Percentiles rank a stretch among this genome's conserved stretches.
Conservation (phyloP, 345 rosid genomes). For the Camelina laxa region DNA sequence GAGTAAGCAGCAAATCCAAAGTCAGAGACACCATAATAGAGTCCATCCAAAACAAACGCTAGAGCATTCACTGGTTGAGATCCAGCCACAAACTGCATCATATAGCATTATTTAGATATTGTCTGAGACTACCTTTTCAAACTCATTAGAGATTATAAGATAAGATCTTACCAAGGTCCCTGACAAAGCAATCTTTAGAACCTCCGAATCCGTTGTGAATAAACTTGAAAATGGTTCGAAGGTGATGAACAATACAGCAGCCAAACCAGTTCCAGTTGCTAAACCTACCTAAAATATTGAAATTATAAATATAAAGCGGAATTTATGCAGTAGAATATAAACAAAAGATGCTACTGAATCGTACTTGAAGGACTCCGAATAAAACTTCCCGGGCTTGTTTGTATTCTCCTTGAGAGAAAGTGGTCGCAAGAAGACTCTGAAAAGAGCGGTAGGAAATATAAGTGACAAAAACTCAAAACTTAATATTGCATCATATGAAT, state of each 20-base stretch:
- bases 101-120: background rate
- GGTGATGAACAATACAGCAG: slow-evolving; percentile 65
- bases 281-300: slow-evolving; percentile 62
- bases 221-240: slow-evolving; percentile 74
- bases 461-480: background rate
- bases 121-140: background rate
- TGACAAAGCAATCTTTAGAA: slow-evolving; percentile 73
- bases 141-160: background rate
- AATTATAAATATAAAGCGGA: background rate
- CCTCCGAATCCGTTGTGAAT: slow-evolving; percentile 81
- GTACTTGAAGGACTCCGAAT: slow-evolving; percentile 68
- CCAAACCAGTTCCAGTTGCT: slow-evolving; percentile 75
- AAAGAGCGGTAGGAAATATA: background rate
- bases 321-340: background rate
- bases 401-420: slow-evolving; percentile 75
- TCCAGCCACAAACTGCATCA: slow-evolving; percentile 87
- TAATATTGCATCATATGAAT: background rate
- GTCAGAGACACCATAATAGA: slow-evolving; percentile 93
- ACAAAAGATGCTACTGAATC: slow-evolving; percentile 5
- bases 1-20: slow-evolving; percentile 88
- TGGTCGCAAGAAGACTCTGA: slow-evolving; percentile 87
- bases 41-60: slow-evolving; percentile 92
- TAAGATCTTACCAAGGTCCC: slow-evolving; percentile 69
- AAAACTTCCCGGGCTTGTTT: slow-evolving; percentile 69
- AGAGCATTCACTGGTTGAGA: slow-evolving; percentile 92